Base-by-base conservation (phyloP, 495 filamentous ascomycete species). In the Penicillium manginii region DNA sequence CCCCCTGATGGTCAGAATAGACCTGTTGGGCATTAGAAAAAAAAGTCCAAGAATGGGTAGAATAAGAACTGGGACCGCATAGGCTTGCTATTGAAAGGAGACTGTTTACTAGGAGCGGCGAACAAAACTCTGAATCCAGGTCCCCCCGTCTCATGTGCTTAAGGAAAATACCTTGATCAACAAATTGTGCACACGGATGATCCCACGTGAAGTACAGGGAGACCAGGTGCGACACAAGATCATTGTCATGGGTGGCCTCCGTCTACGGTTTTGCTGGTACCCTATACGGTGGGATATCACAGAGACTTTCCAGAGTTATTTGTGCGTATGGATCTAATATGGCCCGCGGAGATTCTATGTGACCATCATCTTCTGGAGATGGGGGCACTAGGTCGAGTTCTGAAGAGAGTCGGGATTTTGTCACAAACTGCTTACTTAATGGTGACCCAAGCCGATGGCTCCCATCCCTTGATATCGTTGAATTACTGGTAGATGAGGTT, bases 121-220 rank as follows among this genome's bases (percentile, higher is more conserved):
- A 69, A 55, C 75, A 78, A 51, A 73, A 74, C 26, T 71, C 57
- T 18, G 74, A 69, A 3, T 55, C 57, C 2, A 46, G 46, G 5
- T 66, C 54, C 7, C 62, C 64, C 8, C 50, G 31, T 8, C 21
- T 59, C 70, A 77, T 77, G 35, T 74, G 63, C 4, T 59, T 54
- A 46, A 78, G 52, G 39, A 78, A 77, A 40, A 65, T 52, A 1
- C 53, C 42, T 53, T 71, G 73, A 39, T 78, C 75, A 54, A 78
- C 50, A 10, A 74, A 56, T 29, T 75, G 72, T 33, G 61, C 63
- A 32, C 69, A 66, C 22, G 75, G 74, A 53, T 78, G 74, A 45
- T 77, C 72, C 75, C 75, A 78, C 15, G 73, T 73, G 57, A 83
- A 78, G 49, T 77, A 83, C 8, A 77, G 54, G 3, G 77, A 78